Percentiles rank a stretch among this genome's conserved stretches.
Conservation (phyloP, 1,284 basidiomycete genomes). For the Fomitopsis betulina region DNA sequence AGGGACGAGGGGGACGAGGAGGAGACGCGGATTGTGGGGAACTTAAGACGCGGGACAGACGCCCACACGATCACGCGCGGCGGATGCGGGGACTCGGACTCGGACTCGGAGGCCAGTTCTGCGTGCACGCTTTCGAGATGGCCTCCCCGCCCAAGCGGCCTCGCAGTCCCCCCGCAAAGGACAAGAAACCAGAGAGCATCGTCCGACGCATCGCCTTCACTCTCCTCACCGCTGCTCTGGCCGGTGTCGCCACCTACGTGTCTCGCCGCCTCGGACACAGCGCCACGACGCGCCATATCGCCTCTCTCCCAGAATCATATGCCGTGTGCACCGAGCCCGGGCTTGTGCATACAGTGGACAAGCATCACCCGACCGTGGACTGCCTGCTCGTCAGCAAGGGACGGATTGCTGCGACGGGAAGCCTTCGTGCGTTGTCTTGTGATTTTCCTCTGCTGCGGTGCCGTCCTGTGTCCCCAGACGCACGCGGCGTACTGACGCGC, state of each 20-base stretch:
- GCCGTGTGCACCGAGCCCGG: conserved; percentile 20
- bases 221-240: conserved; percentile 13
- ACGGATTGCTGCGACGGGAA: conserved; percentile 53
- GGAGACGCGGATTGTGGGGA: not conserved
- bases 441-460: not conserved
- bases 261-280: conserved; percentile 7
- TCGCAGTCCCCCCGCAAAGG: not conserved
- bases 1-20: not conserved
- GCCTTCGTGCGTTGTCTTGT: conserved; percentile 31
- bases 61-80: not conserved
- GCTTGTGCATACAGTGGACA: conserved; percentile 27
- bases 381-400: conserved; percentile 65
- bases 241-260: conserved; percentile 15
- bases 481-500: not conserved
- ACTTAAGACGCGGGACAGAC: not conserved
- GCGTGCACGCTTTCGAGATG: no score
- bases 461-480: conserved; percentile 8
- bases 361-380: conserved; percentile 35
- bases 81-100: not conserved
- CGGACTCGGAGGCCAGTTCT: no score
- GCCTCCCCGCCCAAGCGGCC: not conserved
- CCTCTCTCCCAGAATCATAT: conserved; percentile 24
- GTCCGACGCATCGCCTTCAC: not conserved
- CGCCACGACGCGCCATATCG: not conserved
- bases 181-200: not conserved